These are phyloP conservation scores for Plantago coronopus DNA, from an alignment of 305 asterid genomes.

Conservation along the genomic window DNA sequence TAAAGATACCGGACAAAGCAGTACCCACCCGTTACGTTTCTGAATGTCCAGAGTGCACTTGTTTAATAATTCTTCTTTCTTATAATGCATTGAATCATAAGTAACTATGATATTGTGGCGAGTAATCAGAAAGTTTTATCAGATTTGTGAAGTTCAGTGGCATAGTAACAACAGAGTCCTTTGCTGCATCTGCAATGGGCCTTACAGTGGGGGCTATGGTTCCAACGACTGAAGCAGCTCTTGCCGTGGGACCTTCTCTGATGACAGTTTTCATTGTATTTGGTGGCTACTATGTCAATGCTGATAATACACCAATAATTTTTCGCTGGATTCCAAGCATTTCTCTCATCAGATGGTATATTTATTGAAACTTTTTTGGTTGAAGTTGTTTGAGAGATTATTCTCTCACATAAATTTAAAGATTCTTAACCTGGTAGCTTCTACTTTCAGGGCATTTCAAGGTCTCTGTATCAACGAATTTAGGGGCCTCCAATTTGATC, in stretches of 20 bases:
- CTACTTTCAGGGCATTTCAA: conserved; percentile 83
- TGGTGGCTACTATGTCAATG: conserved; percentile 93
- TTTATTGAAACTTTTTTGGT: not conserved
- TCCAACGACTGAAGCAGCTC: conserved; percentile 95
- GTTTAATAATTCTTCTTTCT: not conserved
- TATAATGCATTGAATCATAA: not conserved
- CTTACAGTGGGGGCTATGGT: conserved; percentile 95
- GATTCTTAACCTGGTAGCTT: conserved; percentile 11
- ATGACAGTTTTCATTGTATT: conserved; percentile 97
- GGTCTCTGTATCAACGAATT: conserved; percentile 96
- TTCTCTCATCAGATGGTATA: conserved; percentile 91
- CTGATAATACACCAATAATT: conserved; percentile 83
- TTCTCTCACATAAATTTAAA: not conserved
- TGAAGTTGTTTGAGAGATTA: not conserved
- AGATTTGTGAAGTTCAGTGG: conserved; percentile 94
- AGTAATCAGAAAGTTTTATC: conserved; percentile 24
- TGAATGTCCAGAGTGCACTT: not conserved
- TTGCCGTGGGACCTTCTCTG: conserved; percentile 93
- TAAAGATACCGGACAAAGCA: no score
- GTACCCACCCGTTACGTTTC: no score
- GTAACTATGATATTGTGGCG: conserved; percentile 8
- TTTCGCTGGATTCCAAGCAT: conserved; percentile 96
- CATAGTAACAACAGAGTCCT: conserved; percentile 82
- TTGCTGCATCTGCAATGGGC: conserved; percentile 98
- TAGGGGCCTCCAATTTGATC: conserved; percentile 84